These are phyloP conservation scores for Lenwebbia sp. DNA, from an alignment of 345 rosid genomes.

Conservation along the genomic window DNA sequence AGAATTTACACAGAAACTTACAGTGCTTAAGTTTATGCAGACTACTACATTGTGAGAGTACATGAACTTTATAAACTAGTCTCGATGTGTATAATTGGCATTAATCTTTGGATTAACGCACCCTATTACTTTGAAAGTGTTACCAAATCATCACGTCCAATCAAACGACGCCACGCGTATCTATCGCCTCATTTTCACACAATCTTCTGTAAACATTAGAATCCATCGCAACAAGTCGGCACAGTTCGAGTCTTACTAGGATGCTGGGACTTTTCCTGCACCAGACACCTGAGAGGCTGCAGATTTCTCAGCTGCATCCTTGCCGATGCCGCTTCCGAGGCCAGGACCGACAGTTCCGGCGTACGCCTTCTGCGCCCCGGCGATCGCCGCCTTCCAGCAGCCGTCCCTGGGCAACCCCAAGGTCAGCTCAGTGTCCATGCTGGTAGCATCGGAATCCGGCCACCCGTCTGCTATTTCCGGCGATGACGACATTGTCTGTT, in stretches of 20 bases:
- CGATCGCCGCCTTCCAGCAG: not conserved
- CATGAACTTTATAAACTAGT: not conserved
- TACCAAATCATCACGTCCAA: not conserved
- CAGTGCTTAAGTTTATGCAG: not conserved
- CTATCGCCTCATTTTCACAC: not conserved
- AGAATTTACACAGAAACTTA: not conserved
- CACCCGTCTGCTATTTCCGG: constrained; percentile 2
- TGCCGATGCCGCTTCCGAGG: not conserved
- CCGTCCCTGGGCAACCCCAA: constrained; percentile 9
- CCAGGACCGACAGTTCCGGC: not conserved
- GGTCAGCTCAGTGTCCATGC: constrained; percentile 14
- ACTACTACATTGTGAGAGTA: not conserved
- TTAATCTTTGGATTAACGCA: not conserved
- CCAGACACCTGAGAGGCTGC: not conserved
- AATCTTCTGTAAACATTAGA: no score
- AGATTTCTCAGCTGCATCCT: not conserved
- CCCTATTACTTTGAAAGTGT: not conserved
- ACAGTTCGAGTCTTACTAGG: constrained; percentile 1
- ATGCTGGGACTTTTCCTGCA: not conserved
- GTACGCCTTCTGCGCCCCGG: not conserved
- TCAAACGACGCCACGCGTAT: not conserved
- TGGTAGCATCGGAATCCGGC: not conserved
- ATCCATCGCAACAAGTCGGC: not conserved
- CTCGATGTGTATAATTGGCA: not conserved
- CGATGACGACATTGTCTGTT: not conserved